phyloP scores from a whole-genome alignment of 2,329 filamentous ascomycete genomes.

The Eutypa lata region DNA sequence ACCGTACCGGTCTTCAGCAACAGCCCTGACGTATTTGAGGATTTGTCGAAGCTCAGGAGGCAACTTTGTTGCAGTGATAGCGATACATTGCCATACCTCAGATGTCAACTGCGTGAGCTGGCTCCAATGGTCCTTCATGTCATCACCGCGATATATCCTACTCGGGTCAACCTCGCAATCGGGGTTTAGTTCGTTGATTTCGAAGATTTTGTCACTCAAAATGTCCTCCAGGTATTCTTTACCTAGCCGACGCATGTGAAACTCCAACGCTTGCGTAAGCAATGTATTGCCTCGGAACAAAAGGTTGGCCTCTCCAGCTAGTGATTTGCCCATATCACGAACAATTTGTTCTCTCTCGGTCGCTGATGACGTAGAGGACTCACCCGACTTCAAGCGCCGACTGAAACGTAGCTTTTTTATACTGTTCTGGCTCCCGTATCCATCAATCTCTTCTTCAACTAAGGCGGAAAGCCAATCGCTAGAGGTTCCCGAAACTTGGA shows the following conservation, averaged over 20 bases:
- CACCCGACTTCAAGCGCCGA: slow-evolving; percentile 66
- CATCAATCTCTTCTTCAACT: slow-evolving; percentile 96
- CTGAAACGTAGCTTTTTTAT: slow-evolving; percentile 72
- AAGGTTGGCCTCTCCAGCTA: slow-evolving; percentile 86
- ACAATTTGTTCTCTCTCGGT: slow-evolving; percentile 70
- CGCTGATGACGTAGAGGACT: slow-evolving; percentile 58
- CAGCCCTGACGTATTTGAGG: slow-evolving; percentile 86
- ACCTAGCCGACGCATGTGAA: slow-evolving; percentile 91
- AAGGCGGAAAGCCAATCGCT: slow-evolving; percentile 89
- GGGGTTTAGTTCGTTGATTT: slow-evolving; percentile 86
- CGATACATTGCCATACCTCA: slow-evolving; percentile 82
- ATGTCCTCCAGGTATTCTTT: slow-evolving; percentile 90
- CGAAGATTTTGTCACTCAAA: slow-evolving; percentile 76
- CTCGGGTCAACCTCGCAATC: slow-evolving; percentile 96
- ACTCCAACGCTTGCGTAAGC: slow-evolving; percentile 87
- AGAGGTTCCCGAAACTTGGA: slow-evolving; percentile 82
- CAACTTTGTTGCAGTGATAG: slow-evolving; percentile 68
- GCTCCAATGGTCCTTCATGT: slow-evolving; percentile 80
- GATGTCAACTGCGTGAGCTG: slow-evolving; percentile 73
- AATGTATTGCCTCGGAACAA: slow-evolving; percentile 94
- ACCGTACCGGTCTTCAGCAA: slow-evolving; percentile 91
- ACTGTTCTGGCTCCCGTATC: slow-evolving; percentile 76
- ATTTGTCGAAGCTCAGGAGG: slow-evolving; percentile 80
- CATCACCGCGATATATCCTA: slow-evolving; percentile 62
- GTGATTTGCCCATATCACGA: slow-evolving; percentile 73